Conservation (phyloP, 2,329 filamentous ascomycete species). For the Ceratocystis destructans region DNA sequence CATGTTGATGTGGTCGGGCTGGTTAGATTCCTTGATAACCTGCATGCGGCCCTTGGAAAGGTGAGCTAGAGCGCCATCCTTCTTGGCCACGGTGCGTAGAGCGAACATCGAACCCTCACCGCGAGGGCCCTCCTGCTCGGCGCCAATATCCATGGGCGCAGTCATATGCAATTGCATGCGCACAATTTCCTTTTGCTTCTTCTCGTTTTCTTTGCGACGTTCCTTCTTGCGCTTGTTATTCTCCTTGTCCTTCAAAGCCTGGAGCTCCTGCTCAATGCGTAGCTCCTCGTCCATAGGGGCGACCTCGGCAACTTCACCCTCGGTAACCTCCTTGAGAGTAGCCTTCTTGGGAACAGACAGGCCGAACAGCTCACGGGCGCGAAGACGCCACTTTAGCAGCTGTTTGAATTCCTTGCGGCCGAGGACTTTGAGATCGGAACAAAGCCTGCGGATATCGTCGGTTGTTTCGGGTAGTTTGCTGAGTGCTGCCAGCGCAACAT, state of each 20-base stretch:
- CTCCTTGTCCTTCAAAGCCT: conserved; percentile 68
- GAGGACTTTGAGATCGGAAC: conserved; percentile 73
- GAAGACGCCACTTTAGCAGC: conserved; percentile 77
- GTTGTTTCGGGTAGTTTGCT: conserved; percentile 79
- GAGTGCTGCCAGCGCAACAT: conserved; percentile 75
- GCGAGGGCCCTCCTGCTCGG: conserved; percentile 67
- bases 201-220: conserved; percentile 76
- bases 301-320: conserved; percentile 66
- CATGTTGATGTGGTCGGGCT: conserved; percentile 43
- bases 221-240: conserved; percentile 66
- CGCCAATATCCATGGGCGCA: conserved; percentile 85
- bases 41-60: conserved; percentile 70
- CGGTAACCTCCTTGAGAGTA: conserved; percentile 31
- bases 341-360: conserved; percentile 58
- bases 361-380: conserved; percentile 80
- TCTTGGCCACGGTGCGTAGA: conserved; percentile 67
- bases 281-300: conserved; percentile 92
- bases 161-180: conserved; percentile 97
- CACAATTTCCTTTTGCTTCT: conserved; percentile 87
- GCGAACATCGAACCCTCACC: conserved; percentile 78
- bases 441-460: conserved; percentile 63
- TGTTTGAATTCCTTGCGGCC: conserved; percentile 90
- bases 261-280: conserved; percentile 74
- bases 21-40: conserved; percentile 39
- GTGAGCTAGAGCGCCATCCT: conserved; percentile 41